Evolutionary conservation across 2,329 filamentous ascomycete genomes (phyloP), one percentile per base, ranked within the genome.

Genomic region (Mycogone perniciosa): DNA sequence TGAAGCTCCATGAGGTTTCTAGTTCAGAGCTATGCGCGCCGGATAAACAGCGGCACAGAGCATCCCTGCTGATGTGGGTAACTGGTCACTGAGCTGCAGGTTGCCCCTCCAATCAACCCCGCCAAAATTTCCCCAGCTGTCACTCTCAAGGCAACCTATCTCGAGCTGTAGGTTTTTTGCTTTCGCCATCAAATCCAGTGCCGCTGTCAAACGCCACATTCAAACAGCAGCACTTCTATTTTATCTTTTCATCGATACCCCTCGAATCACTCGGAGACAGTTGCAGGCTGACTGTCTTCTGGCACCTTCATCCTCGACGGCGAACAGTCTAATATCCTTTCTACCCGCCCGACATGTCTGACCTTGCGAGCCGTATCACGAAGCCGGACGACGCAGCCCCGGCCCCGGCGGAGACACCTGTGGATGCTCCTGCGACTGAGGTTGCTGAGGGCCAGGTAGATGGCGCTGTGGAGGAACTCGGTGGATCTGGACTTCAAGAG

Each of bases 401-500:
- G 11, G 55, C 60, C 30, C 46, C 59, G 11, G 57, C 60, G 13
- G 58, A 57, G 44, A 50, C 53, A 10, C 50, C 58, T 31, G 53
- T 57, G 35, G 64, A 62, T 5, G 57, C 59, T 48, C 48, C 60
- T 29, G 52, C 54, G n/a, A 54, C 59, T 37, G 39, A 54, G 8
- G 56, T 51, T 4, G 52, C 60, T 27, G 59, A 57, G 42, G 63
- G 62, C n/a, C 68, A 72, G 59, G 54, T 62, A 26, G 68, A 75
- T 44, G 69, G 67, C 44, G 60, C 67, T 42, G 60, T 64, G 35
- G 66, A 68, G 43, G 54, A 58, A 29, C 59, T 67, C 20, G 67
- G 68, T 37, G 80, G 77, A 49, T 81, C 81, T 37, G 75, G 73
- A 44, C 72, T 84, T 30, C 68, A 80, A 43, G 88, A 96, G 67